Conservation (phyloP, 2,329 filamentous ascomycete genomes). For the Ceratocystiopsis brevicomis region DNA sequence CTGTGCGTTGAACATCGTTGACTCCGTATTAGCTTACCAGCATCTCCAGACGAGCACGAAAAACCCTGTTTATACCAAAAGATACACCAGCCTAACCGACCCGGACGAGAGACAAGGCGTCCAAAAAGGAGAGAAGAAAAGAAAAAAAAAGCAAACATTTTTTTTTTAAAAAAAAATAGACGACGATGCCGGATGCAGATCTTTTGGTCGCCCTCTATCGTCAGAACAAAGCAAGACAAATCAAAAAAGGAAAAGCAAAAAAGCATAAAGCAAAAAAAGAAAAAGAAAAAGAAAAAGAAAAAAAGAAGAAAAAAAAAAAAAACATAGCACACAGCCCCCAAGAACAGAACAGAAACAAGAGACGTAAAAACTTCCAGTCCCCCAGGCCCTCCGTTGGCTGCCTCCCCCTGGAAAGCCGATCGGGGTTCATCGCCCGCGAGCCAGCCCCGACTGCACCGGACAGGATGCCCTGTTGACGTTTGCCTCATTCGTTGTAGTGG, state of each 20-base stretch:
- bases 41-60: too few relatives aligned
- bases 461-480: too few relatives aligned
- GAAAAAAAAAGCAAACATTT: too few relatives aligned
- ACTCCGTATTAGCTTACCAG: too few relatives aligned
- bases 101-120: too few relatives aligned
- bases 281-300: not conserved
- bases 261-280: not conserved
- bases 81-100: too few relatives aligned
- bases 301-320: not conserved
- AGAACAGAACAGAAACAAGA: not conserved
- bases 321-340: not conserved
- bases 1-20: too few relatives aligned
- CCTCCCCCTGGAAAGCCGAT: not conserved
- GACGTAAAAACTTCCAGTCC: not conserved
- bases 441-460: not conserved
- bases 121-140: too few relatives aligned
- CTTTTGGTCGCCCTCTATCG: too few relatives aligned
- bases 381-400: not conserved
- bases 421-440: not conserved
- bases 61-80: too few relatives aligned
- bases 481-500: constrained; percentile 62
- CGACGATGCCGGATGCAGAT: too few relatives aligned
- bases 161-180: too few relatives aligned
- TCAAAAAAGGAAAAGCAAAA: not conserved
- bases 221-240: not conserved